Percentiles rank a stretch among this genome's conserved stretches.
phyloP scores from a whole-genome alignment of 1,139 yeast species.

The Geotrichum reessii region DNA sequence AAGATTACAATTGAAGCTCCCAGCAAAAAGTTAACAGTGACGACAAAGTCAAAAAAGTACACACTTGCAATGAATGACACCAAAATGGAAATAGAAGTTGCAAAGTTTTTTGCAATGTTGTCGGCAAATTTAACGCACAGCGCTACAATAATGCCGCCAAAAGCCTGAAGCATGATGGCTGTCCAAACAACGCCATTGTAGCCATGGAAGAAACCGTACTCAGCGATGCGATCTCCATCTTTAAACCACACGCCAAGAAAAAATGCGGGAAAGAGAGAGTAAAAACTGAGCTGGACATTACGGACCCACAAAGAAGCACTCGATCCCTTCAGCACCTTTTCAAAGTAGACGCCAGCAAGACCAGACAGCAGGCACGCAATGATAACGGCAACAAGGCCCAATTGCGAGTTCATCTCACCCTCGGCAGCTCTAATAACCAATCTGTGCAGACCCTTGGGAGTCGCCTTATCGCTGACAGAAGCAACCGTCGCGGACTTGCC shows the following conservation, averaged over 20 bases:
- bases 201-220: slow-evolving; percentile 39
- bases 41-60: slow-evolving; percentile 35
- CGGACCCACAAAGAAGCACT: slow-evolving; percentile 39
- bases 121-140: slow-evolving; percentile 42
- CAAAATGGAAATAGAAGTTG: slow-evolving; percentile 40
- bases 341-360: slow-evolving; percentile 42
- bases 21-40: slow-evolving; percentile 35
- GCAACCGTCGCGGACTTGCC: slow-evolving; percentile 2
- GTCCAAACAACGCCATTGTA: slow-evolving; percentile 39
- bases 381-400: slow-evolving; percentile 38
- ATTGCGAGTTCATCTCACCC: slow-evolving; percentile 29
- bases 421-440: slow-evolving; percentile 12
- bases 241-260: slow-evolving; percentile 37
- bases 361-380: slow-evolving; percentile 40
- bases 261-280: slow-evolving; percentile 40
- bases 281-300: slow-evolving; percentile 39
- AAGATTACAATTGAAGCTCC: slow-evolving; percentile 38
- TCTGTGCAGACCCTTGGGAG: background rate
- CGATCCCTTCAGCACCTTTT: slow-evolving; percentile 39
- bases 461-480: background rate
- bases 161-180: slow-evolving; percentile 39
- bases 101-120: slow-evolving; percentile 42
- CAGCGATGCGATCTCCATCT: slow-evolving; percentile 36
- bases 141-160: slow-evolving; percentile 42
- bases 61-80: slow-evolving; percentile 39